Base-by-base conservation (phyloP, 1,284 basidiomycete genomes). In the Coniferiporia weirii region DNA sequence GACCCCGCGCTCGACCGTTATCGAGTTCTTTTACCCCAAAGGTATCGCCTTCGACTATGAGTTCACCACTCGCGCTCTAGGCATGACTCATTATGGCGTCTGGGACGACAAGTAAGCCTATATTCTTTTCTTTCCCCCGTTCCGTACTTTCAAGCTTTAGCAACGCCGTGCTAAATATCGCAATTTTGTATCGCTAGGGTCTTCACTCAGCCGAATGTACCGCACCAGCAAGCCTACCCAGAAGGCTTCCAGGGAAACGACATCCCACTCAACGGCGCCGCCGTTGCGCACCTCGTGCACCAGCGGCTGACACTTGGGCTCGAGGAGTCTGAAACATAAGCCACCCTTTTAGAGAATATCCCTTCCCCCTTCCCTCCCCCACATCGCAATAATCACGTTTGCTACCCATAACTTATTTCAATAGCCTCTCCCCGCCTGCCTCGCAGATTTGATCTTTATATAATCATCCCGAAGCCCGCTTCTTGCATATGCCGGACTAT, bases 41-140 rank as follows among this genome's bases (percentile, higher is more conserved):
- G 92, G 93, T 2, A 95, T 93, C 69, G 89, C 92, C 8, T 82
- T 84, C 65, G 93, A 95, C 71, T 95, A 95, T 66, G 89, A 93
- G 69, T 91, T 82, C 63, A 90, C 89, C 0, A 79, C 91, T 0
- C 81, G 87, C 20, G 86, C 89, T 0, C 75, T 95, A 2, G 91
- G 90, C 7, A 92, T 95, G 80, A 79, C 77, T 0, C 89, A 95
- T 70, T 94, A 87, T 66, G 93, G 91, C 3, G 88, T 94, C 71
- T 95, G 93, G 93, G 77, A 77, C 12, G 71, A 81, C 65, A 70
- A 72, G 78, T 81, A 59, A 56, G 76, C 71, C 12, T 15, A 40
- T 10, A 40, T 9, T 38, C 36, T 27, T 3, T 5, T 5, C 27
- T 27, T 27, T 27, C 27, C 27, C n/a, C 13, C 12, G 44, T 22